Conservation (phyloP, 2,329 filamentous ascomycete species). For the Epichloe brachyelytri region DNA sequence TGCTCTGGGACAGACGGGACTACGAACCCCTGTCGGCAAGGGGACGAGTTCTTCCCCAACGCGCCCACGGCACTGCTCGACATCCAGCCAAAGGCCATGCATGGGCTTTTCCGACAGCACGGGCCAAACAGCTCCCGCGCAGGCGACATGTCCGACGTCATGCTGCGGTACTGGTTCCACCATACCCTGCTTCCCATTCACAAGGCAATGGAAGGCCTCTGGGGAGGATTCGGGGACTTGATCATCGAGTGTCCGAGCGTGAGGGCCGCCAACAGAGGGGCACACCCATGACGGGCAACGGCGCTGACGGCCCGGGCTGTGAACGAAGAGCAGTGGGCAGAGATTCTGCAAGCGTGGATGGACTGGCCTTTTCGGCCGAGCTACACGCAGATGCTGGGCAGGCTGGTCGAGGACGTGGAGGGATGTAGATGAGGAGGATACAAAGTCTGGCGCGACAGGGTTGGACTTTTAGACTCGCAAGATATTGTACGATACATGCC, state of each 20-base stretch:
- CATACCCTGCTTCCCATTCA: slow-evolving; percentile 29
- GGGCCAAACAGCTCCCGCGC: slow-evolving; percentile 26
- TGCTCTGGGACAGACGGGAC: slow-evolving; percentile 57
- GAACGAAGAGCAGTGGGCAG: slow-evolving; percentile 40
- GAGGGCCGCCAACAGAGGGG: slow-evolving; percentile 36
- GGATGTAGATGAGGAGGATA: slow-evolving; percentile 15
- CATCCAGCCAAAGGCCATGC: slow-evolving; percentile 45
- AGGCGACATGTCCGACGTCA: slow-evolving; percentile 40
- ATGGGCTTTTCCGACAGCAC: slow-evolving; percentile 33
- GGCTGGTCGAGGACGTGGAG: slow-evolving; percentile 20
- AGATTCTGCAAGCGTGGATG: slow-evolving; percentile 47
- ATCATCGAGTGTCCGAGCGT: slow-evolving; percentile 34
- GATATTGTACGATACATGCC: too few relatives aligned
- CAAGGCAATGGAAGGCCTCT: slow-evolving; percentile 37
- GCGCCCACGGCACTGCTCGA: slow-evolving; percentile 48
- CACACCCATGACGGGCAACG: slow-evolving; percentile 22
- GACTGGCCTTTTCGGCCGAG: slow-evolving; percentile 51
- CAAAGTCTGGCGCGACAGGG: slow-evolving; percentile 10
- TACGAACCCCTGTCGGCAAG: slow-evolving; percentile 54
- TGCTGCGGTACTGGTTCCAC: slow-evolving; percentile 30
- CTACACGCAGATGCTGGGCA: slow-evolving; percentile 34
- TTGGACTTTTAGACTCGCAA: too few relatives aligned
- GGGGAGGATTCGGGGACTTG: slow-evolving; percentile 45
- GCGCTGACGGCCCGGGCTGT: slow-evolving; percentile 34
- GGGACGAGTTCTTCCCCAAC: slow-evolving; percentile 55